These are phyloP conservation scores for Trichoderma erinaceum DNA, from an alignment of 495 filamentous ascomycete species.

Conservation along the genomic window DNA sequence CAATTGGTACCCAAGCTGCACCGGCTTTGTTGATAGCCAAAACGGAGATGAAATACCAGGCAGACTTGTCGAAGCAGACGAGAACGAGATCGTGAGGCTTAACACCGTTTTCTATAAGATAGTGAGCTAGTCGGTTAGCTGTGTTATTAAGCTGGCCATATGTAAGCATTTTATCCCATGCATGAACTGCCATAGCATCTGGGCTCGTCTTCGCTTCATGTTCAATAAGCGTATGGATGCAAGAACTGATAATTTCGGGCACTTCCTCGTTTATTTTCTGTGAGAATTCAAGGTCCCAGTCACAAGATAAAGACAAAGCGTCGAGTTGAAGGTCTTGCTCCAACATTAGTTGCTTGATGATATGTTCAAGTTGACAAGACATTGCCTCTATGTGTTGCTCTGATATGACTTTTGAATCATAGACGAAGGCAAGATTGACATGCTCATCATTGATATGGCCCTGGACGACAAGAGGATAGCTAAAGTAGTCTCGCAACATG, in stretches of 20 bases:
- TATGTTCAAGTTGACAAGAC: not conserved
- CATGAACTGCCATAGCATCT: conserved; percentile 23
- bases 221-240: conserved; percentile 25
- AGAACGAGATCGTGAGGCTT: conserved; percentile 44
- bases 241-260: conserved; percentile 18
- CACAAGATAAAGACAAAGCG: not conserved
- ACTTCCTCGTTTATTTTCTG: not conserved
- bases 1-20: conserved; percentile 50
- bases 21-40: conserved; percentile 29
- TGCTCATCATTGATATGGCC: not conserved
- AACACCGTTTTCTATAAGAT: conserved; percentile 40
- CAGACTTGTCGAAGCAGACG: conserved; percentile 39
- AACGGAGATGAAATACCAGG: conserved; percentile 39
- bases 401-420: not conserved
- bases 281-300: not conserved
- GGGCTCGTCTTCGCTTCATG: conserved; percentile 19
- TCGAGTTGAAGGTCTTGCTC: not conserved
- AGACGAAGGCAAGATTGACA: not conserved
- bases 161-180: conserved; percentile 52
- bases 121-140: conserved; percentile 37
- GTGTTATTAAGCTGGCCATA: conserved; percentile 43
- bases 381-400: not conserved
- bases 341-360: not conserved
- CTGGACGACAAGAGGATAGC: conserved; percentile 8
- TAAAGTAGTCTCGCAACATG: not conserved